Conservation (phyloP, 306 rosid species). For the Vigna hirtella region DNA sequence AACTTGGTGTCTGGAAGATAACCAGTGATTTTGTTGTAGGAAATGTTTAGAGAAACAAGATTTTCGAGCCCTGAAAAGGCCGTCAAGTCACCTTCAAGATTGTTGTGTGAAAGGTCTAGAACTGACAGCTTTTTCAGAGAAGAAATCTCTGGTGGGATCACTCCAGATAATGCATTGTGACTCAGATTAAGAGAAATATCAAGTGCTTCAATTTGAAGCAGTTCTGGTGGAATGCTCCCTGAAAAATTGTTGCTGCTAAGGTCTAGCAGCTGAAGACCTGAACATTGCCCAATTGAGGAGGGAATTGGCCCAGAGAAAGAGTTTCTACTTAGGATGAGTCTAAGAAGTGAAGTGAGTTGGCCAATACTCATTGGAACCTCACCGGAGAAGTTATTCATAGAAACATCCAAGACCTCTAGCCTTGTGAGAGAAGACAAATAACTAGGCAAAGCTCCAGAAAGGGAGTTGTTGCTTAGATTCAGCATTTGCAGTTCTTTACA, state of each 20-base stretch:
- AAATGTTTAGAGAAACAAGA: conserved; percentile 83
- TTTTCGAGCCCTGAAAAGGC: conserved; percentile 68
- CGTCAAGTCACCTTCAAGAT: conserved; percentile 71
- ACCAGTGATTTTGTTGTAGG: conserved; percentile 81
- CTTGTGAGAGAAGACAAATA: conserved; percentile 65
- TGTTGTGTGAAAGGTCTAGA: conserved; percentile 82
- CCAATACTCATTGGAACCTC: conserved; percentile 66
- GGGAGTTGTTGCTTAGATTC: conserved; percentile 80
- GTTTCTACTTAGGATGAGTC: conserved; percentile 67
- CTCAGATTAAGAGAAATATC: conserved; percentile 86
- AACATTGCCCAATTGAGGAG: conserved; percentile 65
- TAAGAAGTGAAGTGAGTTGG: conserved; percentile 64
- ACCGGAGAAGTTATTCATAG: conserved; percentile 66
- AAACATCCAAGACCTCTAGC: conserved; percentile 78
- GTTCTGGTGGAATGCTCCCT: conserved; percentile 68
- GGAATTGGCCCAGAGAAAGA: conserved; percentile 73
- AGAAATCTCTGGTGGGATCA: conserved; percentile 70
- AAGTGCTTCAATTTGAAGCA: conserved; percentile 71
- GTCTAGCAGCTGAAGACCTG: conserved; percentile 77
- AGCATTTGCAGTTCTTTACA: conserved; percentile 79
- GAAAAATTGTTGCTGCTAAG: conserved; percentile 74
- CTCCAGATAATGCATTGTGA: conserved; percentile 68
- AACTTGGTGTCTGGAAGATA: conserved; percentile 78
- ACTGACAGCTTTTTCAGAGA: conserved; percentile 69
- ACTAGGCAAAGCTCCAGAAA: conserved; percentile 67